Evolutionary conservation across 345 rosid species (phyloP).

Genomic region (Ceriops tagal): DNA sequence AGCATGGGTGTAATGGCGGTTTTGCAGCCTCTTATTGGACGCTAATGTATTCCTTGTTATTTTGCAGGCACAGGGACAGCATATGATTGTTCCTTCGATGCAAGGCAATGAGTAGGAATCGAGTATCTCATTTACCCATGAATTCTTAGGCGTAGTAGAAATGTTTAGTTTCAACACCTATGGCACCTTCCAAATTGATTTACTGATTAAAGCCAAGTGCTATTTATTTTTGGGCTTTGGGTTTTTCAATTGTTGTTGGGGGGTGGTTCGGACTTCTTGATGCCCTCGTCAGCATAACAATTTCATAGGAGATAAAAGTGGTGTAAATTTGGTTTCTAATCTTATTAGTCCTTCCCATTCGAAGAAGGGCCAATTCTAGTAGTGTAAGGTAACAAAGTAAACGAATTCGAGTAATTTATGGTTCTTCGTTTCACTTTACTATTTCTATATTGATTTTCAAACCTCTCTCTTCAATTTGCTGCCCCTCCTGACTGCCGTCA

Average conservation of each 20-base stretch:
- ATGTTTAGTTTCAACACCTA: slow-evolving; percentile 21
- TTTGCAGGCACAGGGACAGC: slow-evolving; percentile 48
- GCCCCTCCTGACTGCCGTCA: too few relatives aligned
- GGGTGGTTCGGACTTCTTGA: slow-evolving; percentile 7
- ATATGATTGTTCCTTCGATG: slow-evolving; percentile 47
- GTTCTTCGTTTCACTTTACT: too few relatives aligned
- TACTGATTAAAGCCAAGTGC: slow-evolving; percentile 15
- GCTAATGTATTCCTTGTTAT: slow-evolving; percentile 11
- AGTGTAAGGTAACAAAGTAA: too few relatives aligned
- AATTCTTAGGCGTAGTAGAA: slow-evolving; percentile 23
- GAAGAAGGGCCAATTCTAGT: too few relatives aligned
- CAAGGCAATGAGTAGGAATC: slow-evolving; percentile 41
- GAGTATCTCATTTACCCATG: slow-evolving; percentile 3
- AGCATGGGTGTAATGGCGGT: neutral
- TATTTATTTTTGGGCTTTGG: slow-evolving; percentile 13
- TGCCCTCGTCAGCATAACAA: slow-evolving; percentile 16
- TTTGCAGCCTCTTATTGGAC: neutral
- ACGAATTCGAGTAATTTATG: too few relatives aligned
- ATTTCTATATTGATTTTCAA: too few relatives aligned
- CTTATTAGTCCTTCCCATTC: slow-evolving; percentile 5
- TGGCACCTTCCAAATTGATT: slow-evolving; percentile 21
- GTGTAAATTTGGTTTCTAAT: slow-evolving; percentile 27
- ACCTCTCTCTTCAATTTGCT: too few relatives aligned
- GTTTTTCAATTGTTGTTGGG: slow-evolving; percentile 3
- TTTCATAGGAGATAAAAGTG: slow-evolving; percentile 13